Base-by-base conservation (phyloP, 371 early-diverging fungal genomes). In the Zychaea mexicana region DNA sequence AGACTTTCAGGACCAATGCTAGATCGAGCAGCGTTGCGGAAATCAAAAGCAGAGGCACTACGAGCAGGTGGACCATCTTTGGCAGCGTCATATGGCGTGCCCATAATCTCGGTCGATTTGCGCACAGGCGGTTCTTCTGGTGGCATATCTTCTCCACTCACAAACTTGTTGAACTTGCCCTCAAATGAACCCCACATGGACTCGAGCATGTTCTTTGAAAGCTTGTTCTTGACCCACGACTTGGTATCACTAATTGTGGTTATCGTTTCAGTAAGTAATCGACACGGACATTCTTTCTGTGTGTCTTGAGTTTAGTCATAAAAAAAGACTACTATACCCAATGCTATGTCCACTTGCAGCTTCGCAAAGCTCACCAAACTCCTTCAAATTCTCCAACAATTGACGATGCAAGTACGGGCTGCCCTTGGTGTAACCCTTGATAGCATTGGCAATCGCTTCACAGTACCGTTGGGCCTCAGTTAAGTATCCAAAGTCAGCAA, bases 401-500 rank as follows among this genome's bases (percentile, higher is more conserved):
- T 81, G 76, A 17, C 72, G 68, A 68, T 93, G 91, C 63, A 94
- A 84, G 67, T 92, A 94, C 15, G 93, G 92, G 19, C 87, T 87
- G 2, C 88, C 87, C 57, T 88, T 90, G 1, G 89, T 77, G 59
- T 90, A 83, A 1, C 87, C 76, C 52, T 90, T 91, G 24, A 95
- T 77, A 30, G 91, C 85, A 24, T 81, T 77, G 36, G 91, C 89
- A 32, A 96, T 83, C 0, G 91, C 79, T 17, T 92, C 92, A 67
- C 91, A 88, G 61, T 94, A 94, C 61, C 88, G 81, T 52, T 81
- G 78, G 2, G 96, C 94, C 53, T 87, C 83, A 19, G 86, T 84
- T 5, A 87, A 66, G 61, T 84, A 85, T 15, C 98, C 95, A 64
- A 84, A 74, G 64, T 96, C 98, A 12, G 87, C 83, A 17, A 97